Evolutionary conservation across 2,329 filamentous ascomycete species (phyloP).

Genomic region (Xylaria sp.): DNA sequence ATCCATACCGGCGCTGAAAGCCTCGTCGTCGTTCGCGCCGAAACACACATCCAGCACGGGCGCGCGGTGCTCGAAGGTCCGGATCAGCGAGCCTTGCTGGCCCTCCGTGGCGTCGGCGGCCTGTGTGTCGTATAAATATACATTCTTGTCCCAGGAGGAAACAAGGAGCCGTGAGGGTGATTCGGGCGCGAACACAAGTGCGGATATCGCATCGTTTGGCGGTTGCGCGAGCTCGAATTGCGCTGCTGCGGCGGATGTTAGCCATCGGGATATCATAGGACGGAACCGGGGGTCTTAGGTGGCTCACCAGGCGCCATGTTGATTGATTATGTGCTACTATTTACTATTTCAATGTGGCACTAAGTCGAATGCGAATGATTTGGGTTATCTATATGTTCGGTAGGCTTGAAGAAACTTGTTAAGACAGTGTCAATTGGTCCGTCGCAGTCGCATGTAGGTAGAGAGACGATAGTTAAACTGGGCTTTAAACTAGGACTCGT

Average conservation of each 20-base stretch:
- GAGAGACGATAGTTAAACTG: neutral
- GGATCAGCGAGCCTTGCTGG: slow-evolving; percentile 68
- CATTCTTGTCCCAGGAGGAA: slow-evolving; percentile 91
- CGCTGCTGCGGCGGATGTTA: slow-evolving; percentile 58
- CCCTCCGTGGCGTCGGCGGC: slow-evolving; percentile 53
- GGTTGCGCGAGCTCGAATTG: slow-evolving; percentile 87
- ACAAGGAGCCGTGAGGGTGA: slow-evolving; percentile 83
- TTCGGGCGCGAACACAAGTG: slow-evolving; percentile 83
- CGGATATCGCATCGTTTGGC: slow-evolving; percentile 87
- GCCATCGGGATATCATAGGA: neutral
- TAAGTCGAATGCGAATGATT: neutral
- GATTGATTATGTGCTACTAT: slow-evolving; percentile 1
- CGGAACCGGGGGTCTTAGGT: neutral
- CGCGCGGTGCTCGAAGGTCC: slow-evolving; percentile 81
- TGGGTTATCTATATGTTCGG: neutral
- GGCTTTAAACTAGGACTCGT: neutral
- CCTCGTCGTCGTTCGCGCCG: slow-evolving; percentile 81
- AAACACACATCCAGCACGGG: slow-evolving; percentile 94
- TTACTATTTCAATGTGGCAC: neutral
- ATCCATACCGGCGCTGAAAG: slow-evolving; percentile 88
- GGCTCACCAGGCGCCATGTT: slow-evolving; percentile 45
- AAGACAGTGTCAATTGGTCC: neutral
- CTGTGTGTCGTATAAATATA: slow-evolving; percentile 87
- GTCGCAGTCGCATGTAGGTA: slow-evolving; percentile 19
- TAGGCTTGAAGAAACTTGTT: neutral